Conservation (phyloP, 1,139 yeast genomes). For the Schizosaccharomyces versatilis region DNA sequence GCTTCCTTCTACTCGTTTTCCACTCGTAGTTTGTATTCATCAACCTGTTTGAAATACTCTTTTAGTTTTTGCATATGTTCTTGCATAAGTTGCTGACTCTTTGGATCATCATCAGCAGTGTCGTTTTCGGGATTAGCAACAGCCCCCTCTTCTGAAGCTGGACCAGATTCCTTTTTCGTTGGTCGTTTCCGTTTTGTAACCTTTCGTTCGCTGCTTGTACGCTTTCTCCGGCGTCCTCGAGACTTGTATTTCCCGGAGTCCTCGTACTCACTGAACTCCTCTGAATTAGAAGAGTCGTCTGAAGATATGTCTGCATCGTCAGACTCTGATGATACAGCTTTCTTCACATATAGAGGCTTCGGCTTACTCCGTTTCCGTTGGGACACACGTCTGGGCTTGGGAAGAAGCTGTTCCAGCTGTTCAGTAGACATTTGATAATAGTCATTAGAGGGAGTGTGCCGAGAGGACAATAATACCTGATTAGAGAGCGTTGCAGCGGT, state of each 20-base stretch:
- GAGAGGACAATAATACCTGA: not conserved
- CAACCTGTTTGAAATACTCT: not conserved
- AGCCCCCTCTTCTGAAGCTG: not conserved
- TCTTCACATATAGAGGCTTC: not conserved
- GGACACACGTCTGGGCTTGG: not conserved
- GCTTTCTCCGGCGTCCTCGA: not conserved
- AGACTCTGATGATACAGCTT: not conserved
- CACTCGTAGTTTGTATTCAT: not conserved
- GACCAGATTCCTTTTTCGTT: not conserved
- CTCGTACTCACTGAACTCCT: not conserved
- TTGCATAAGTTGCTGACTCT: not conserved
- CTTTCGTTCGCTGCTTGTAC: not conserved
- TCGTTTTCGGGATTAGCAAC: not conserved
- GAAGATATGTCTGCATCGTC: not conserved
- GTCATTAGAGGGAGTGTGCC: too few species aligned
- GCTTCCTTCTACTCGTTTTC: not conserved
- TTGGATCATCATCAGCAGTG: not conserved
- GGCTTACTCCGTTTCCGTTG: not conserved
- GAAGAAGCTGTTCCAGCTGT: not conserved
- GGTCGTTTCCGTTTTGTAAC: not conserved
- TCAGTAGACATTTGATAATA: not conserved
- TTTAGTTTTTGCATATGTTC: not conserved
- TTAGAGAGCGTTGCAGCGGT: not conserved
- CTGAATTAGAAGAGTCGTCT: not conserved
- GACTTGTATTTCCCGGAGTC: not conserved